phyloP scores from a whole-genome alignment of 352 stramenopile genomes.

The Thraustotheca clavata region DNA sequence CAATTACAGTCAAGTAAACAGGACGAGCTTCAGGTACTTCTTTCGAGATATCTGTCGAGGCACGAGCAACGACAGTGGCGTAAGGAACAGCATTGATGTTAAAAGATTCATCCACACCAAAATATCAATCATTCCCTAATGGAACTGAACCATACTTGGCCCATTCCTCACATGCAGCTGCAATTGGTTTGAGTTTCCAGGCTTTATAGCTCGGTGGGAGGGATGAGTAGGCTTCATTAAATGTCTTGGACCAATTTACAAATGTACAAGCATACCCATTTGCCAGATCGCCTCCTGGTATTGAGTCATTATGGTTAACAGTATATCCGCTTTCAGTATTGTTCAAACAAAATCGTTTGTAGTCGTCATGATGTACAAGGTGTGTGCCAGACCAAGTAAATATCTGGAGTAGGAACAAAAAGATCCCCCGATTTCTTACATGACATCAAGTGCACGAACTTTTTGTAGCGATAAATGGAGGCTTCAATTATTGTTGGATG shows the following conservation, averaged over 20 bases:
- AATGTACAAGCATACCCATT: slow-evolving; percentile 14
- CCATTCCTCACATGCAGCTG: not conserved
- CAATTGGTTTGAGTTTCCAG: not conserved
- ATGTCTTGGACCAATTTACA: slow-evolving; percentile 2
- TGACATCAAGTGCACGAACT: slow-evolving; percentile 18
- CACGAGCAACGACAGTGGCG: not conserved
- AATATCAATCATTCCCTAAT: not conserved
- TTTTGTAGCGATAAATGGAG: slow-evolving; percentile 11
- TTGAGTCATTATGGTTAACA: slow-evolving; percentile 17
- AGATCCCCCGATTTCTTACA: not conserved
- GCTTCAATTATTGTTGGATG: not conserved
- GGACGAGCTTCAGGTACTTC: not conserved
- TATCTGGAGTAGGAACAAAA: slow-evolving; percentile 17
- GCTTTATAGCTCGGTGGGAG: slow-evolving; percentile 1
- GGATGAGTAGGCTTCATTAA: slow-evolving; percentile 12
- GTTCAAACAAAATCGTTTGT: not conserved
- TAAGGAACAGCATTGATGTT: slow-evolving; percentile 12
- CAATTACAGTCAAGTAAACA: slow-evolving; percentile 18
- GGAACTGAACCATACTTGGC: not conserved
- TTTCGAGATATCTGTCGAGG: not conserved
- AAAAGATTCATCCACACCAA: slow-evolving; percentile 12
- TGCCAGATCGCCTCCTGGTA: slow-evolving; percentile 3
- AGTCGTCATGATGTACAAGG: not conserved
- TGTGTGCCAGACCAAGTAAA: slow-evolving; percentile 20
- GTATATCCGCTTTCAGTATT: not conserved